Conservation (phyloP, 1,284 basidiomycete genomes). For the Boletus sp. region DNA sequence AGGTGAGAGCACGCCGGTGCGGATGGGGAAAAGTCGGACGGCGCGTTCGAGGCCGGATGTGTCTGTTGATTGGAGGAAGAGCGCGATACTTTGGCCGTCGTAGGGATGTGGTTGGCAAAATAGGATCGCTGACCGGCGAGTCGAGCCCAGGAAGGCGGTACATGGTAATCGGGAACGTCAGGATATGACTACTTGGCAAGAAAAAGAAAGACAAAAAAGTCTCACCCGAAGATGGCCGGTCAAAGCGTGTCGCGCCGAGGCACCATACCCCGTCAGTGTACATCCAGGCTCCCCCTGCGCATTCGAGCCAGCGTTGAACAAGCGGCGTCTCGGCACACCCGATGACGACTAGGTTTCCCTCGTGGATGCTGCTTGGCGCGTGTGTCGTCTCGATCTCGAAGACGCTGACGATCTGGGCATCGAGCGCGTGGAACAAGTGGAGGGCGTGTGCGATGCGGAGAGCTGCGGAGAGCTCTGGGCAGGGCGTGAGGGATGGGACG, state of each 20-base stretch:
- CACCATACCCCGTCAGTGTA: conserved; percentile 19
- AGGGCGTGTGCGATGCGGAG: conserved; percentile 67
- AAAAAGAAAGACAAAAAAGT: background rate
- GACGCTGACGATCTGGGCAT: conserved; percentile 56
- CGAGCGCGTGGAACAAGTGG: conserved; percentile 67
- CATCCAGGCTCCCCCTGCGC: conserved; percentile 20
- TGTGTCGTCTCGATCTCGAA: conserved; percentile 28
- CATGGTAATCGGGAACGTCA: background rate
- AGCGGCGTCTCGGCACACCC: conserved; percentile 39
- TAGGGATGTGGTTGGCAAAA: conserved; percentile 70
- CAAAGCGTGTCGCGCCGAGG: conserved; percentile 18
- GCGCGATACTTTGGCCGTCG: conserved; percentile 37
- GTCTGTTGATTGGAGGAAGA: conserved; percentile 64
- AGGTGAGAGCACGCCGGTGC: conserved; percentile 72
- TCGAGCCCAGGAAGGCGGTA: background rate
- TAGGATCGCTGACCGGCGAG: conserved; percentile 48
- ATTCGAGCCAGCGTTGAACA: conserved; percentile 30
- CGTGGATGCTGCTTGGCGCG: conserved; percentile 5
- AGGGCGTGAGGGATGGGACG: conserved; percentile 45
- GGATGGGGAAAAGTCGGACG: conserved; percentile 71
- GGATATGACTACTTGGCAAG: background rate
- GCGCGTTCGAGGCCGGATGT: conserved; percentile 59
- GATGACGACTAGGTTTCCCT: conserved; percentile 61
- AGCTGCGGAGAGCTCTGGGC: conserved; percentile 43
- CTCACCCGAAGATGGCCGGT: conserved; percentile 31